phyloP scores from a whole-genome alignment of 495 filamentous ascomycete species.

The Aspergillus heteromorphus region DNA sequence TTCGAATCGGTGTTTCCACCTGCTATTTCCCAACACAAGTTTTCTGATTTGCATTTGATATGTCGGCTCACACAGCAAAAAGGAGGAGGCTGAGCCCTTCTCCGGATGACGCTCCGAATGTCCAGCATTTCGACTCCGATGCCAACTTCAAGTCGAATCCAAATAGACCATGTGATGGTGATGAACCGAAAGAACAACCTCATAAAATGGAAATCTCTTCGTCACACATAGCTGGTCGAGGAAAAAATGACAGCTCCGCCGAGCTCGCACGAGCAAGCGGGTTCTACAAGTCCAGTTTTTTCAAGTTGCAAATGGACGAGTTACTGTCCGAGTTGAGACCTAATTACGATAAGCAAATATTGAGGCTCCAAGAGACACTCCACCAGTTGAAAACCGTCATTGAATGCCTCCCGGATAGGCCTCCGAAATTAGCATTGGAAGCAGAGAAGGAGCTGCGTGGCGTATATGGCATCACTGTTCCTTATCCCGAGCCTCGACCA shows the following conservation, averaged over 20 bases:
- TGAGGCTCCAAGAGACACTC: conserved; percentile 61
- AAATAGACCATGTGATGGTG: neutral
- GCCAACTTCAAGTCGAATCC: neutral
- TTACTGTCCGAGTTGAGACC: conserved; percentile 63
- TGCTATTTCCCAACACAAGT: neutral
- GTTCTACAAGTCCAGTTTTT: conserved; percentile 65
- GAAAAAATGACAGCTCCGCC: conserved; percentile 27
- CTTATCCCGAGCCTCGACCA: conserved; percentile 76
- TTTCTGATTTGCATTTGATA: conserved; percentile 4
- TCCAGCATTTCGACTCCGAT: neutral
- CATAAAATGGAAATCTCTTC: neutral
- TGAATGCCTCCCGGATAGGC: conserved; percentile 56
- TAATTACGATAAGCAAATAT: conserved; percentile 61
- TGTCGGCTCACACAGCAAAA: conserved; percentile 32
- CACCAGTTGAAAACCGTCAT: conserved; percentile 70
- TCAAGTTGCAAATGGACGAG: conserved; percentile 86
- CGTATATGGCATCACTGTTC: conserved; percentile 60
- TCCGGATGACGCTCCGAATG: conserved; percentile 16
- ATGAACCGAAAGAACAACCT: conserved; percentile 9
- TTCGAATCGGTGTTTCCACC: neutral
- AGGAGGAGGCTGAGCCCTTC: conserved; percentile 35
- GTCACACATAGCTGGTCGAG: conserved; percentile 6
- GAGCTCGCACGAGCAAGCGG: conserved; percentile 41
- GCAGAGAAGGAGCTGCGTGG: conserved; percentile 64
- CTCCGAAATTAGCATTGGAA: conserved; percentile 55